Conservation (phyloP, 2,329 filamentous ascomycete genomes). For the Calonectria naviculata region DNA sequence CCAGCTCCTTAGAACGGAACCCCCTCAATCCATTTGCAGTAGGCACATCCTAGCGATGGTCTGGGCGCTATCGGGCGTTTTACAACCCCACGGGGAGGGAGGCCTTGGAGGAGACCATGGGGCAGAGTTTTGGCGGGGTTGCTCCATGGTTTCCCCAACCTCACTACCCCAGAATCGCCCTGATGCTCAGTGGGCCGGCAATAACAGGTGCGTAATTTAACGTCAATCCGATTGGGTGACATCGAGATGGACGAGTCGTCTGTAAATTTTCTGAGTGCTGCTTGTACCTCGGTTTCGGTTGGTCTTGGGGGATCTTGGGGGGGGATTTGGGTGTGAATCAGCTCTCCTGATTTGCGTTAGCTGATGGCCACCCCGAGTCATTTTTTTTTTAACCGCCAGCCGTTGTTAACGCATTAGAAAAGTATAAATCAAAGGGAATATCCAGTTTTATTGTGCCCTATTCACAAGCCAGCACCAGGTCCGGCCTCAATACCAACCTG, state of each 20-base stretch:
- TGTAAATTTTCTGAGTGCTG: background rate
- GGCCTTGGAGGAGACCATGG: background rate
- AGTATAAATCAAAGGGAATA: conserved; percentile 9
- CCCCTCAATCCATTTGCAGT: background rate
- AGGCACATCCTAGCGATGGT: background rate
- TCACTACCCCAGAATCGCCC: conserved; percentile 10
- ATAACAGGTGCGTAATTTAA: background rate
- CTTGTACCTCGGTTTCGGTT: background rate
- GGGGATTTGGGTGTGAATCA: background rate
- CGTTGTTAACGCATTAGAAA: background rate
- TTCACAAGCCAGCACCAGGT: too few species aligned
- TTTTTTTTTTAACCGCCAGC: background rate
- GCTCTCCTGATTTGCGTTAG: conserved; percentile 1
- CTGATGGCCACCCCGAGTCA: conserved; percentile 12
- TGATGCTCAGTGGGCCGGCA: background rate
- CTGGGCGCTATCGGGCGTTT: background rate
- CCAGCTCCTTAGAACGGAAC: background rate
- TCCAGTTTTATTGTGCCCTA: too few species aligned
- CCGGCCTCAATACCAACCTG: too few species aligned
- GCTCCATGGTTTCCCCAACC: conserved; percentile 8
- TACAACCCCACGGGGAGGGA: conserved; percentile 3
- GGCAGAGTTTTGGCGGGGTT: background rate
- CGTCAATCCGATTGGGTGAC: background rate
- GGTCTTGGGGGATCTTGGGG: background rate
- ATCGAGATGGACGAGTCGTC: background rate